These are phyloP conservation scores for Penicillium freii DNA, from an alignment of 2,329 filamentous ascomycete species.

Conservation along the genomic window DNA sequence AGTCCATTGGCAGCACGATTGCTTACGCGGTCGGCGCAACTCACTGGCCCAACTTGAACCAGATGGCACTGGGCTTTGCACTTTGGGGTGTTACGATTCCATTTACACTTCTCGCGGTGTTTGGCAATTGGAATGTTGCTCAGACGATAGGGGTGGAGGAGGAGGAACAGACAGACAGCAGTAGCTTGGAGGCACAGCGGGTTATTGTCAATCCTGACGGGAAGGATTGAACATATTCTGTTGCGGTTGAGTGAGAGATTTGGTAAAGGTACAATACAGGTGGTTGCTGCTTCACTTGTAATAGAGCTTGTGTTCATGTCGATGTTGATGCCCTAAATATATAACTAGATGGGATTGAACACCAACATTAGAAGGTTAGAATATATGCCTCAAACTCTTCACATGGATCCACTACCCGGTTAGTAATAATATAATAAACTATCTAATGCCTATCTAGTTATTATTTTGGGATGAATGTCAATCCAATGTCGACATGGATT, in stretches of 20 bases:
- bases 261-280: neutral
- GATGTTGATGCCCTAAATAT: neutral
- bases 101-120: slow-evolving; percentile 19
- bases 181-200: slow-evolving; percentile 12
- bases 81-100: slow-evolving; percentile 31
- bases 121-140: slow-evolving; percentile 16
- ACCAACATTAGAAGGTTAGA: neutral
- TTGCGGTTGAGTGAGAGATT: neutral
- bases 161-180: slow-evolving; percentile 5
- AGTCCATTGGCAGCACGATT: slow-evolving; percentile 34
- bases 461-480: neutral
- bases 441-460: neutral
- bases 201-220: slow-evolving; percentile 5
- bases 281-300: neutral
- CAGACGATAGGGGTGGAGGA: neutral
- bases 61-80: slow-evolving; percentile 33
- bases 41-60: slow-evolving; percentile 30
- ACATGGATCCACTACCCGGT: neutral
- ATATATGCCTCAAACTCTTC: no score
- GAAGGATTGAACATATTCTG: neutral
- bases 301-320: neutral
- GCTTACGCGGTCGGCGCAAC: slow-evolving; percentile 34
- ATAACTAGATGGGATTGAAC: neutral
- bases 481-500: neutral
- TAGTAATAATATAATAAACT: neutral